phyloP scores from a whole-genome alignment of 495 filamentous ascomycete genomes.

The Aspergillus avenaceus region DNA sequence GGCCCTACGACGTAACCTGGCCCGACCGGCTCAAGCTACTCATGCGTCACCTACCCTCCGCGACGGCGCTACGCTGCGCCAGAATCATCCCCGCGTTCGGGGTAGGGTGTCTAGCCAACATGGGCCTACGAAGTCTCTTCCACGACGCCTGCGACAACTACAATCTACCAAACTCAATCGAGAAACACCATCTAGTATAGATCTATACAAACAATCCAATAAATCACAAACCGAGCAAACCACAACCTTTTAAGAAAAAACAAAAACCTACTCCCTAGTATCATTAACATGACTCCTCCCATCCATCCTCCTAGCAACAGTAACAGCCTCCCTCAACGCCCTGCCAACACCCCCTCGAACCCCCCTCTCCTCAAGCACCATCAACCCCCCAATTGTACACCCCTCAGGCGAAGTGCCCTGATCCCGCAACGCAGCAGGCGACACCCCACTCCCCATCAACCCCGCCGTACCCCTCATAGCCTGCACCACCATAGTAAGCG shows the following conservation, averaged over 20 bases:
- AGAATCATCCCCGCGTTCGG: slow-evolving; percentile 37
- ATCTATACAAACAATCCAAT: too few species aligned
- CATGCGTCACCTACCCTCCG: slow-evolving; percentile 20
- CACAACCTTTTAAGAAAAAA: too few species aligned
- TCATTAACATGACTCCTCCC: slow-evolving; percentile 29
- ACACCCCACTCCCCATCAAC: slow-evolving; percentile 35
- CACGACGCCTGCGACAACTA: slow-evolving; percentile 10
- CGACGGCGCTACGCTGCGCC: slow-evolving; percentile 26
- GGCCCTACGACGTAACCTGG: slow-evolving; percentile 18
- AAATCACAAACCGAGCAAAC: too few species aligned
- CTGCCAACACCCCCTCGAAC: slow-evolving; percentile 38
- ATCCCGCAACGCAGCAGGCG: slow-evolving; percentile 35
- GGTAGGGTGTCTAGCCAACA: slow-evolving; percentile 27
- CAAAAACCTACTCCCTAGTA: slow-evolving; percentile 30
- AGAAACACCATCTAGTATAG: too few species aligned
- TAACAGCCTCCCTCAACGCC: slow-evolving; percentile 37
- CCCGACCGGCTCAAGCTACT: slow-evolving; percentile 20
- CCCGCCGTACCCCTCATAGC: slow-evolving; percentile 35
- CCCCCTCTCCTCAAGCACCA: slow-evolving; percentile 40
- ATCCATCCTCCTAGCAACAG: slow-evolving; percentile 33
- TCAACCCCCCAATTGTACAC: slow-evolving; percentile 42
- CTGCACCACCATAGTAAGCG: slow-evolving; percentile 36
- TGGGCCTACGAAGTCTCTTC: slow-evolving; percentile 24
- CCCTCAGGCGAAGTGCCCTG: slow-evolving; percentile 40
- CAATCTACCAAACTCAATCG: too few species aligned